These are phyloP conservation scores for Saccharomycopsis fodiens DNA, from an alignment of 805 yeast species.

Conservation along the genomic window DNA sequence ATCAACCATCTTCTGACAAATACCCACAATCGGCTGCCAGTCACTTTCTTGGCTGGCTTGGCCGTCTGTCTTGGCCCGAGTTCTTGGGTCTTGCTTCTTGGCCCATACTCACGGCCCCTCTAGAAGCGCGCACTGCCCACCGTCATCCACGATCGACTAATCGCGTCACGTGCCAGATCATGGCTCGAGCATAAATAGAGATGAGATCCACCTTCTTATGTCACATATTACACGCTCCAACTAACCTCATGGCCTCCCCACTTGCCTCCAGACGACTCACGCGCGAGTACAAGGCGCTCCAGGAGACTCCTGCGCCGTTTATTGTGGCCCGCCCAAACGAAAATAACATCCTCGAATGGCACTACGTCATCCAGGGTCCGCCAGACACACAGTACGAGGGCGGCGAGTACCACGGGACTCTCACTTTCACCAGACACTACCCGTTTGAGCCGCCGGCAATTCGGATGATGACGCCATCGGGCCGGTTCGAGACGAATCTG, in stretches of 20 bases:
- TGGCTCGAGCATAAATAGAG: too few species aligned
- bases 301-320: slow-evolving; percentile 77
- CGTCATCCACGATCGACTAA: too few species aligned
- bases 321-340: slow-evolving; percentile 83
- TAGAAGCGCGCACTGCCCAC: too few species aligned
- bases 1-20: too few species aligned
- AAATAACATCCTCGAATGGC: slow-evolving; percentile 86
- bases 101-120: too few species aligned
- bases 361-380: slow-evolving; percentile 86
- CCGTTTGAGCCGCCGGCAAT: slow-evolving; percentile 92
- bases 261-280: slow-evolving; percentile 47
- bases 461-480: slow-evolving; percentile 83
- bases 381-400: slow-evolving; percentile 79
- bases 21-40: too few species aligned
- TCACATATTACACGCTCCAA: too few species aligned
- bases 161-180: too few species aligned
- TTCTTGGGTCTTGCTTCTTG: too few species aligned
- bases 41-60: too few species aligned
- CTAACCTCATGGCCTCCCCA: slow-evolving; percentile 35
- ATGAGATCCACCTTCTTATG: too few species aligned
- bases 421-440: slow-evolving; percentile 74
- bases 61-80: too few species aligned
- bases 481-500: slow-evolving; percentile 74
- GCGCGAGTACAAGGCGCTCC: slow-evolving; percentile 73
- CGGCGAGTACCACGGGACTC: slow-evolving; percentile 88